These are phyloP conservation scores for Batkoa obscura DNA, from an alignment of 371 early-diverging fungal genomes.

Conservation along the genomic window DNA sequence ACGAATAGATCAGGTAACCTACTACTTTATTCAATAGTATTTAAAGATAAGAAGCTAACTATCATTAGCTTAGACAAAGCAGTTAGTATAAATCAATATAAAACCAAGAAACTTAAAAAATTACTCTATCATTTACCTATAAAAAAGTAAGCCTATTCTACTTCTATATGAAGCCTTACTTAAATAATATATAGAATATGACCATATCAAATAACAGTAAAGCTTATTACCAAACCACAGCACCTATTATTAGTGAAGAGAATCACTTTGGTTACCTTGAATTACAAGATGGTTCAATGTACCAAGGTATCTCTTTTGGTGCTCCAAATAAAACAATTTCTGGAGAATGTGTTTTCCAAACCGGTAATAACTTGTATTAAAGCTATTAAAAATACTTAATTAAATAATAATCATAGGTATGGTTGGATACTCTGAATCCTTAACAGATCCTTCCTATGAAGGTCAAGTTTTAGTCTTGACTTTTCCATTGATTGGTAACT, in stretches of 20 bases:
- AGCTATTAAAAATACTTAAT: too few species aligned
- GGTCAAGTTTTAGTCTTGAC: slow-evolving; percentile 93
- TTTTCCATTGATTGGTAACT: slow-evolving; percentile 86
- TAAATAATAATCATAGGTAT: slow-evolving; percentile 22
- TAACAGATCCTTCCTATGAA: slow-evolving; percentile 88
- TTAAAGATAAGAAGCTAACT: too few species aligned
- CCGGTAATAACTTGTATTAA: slow-evolving; percentile 70
- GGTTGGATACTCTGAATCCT: slow-evolving; percentile 87
- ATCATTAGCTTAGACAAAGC: too few species aligned
- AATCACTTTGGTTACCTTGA: slow-evolving; percentile 38
- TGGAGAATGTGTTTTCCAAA: slow-evolving; percentile 96
- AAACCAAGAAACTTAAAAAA: too few species aligned
- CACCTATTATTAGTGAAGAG: slow-evolving; percentile 20
- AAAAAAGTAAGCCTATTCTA: not conserved
- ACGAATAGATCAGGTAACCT: too few species aligned
- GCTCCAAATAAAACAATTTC: slow-evolving; percentile 60
- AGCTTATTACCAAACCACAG: slow-evolving; percentile 11
- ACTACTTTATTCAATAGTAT: too few species aligned
- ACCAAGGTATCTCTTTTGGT: slow-evolving; percentile 86
- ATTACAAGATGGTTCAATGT: slow-evolving; percentile 69
- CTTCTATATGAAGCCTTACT: too few species aligned
- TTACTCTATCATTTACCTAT: too few species aligned
- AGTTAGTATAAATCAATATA: too few species aligned
- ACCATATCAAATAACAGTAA: not conserved
- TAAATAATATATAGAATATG: too few species aligned